Conservation (phyloP, 2,329 filamentous ascomycete genomes). For the Phialemoniopsis sp. region DNA sequence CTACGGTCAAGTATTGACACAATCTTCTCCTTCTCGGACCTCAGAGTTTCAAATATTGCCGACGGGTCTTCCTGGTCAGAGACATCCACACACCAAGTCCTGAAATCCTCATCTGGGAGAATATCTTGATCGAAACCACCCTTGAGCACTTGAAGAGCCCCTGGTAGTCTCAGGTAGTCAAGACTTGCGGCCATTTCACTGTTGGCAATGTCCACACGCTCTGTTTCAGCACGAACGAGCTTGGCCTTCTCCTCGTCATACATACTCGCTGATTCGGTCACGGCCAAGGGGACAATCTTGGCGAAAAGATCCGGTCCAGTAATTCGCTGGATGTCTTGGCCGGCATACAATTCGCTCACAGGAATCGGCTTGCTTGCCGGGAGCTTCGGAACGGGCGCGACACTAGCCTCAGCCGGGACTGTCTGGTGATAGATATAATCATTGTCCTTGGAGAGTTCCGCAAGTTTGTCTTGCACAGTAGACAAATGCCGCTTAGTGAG, state of each 20-base stretch:
- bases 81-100: conserved; percentile 90
- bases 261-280: conserved; percentile 92
- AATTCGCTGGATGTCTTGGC: conserved; percentile 94
- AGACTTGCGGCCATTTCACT: conserved; percentile 93
- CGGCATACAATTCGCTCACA: conserved; percentile 92
- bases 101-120: conserved; percentile 84
- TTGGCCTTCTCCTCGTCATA: conserved; percentile 99
- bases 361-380: conserved; percentile 96
- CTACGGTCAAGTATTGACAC: conserved; percentile 70
- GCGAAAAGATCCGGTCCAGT: conserved; percentile 96
- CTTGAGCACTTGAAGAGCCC: conserved; percentile 85
- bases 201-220: conserved; percentile 88
- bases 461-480: conserved; percentile 76
- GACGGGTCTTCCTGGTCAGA: conserved; percentile 78
- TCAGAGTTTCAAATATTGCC: conserved; percentile 73
- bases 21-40: conserved; percentile 73
- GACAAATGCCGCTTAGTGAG: conserved; percentile 79
- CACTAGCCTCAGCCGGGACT: conserved; percentile 78
- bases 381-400: conserved; percentile 81
- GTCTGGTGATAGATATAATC: conserved; percentile 98
- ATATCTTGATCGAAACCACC: conserved; percentile 89
- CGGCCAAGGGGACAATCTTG: conserved; percentile 91
- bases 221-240: conserved; percentile 85
- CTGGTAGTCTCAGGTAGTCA: conserved; percentile 87
- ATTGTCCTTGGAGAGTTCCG: conserved; percentile 81